Base-by-base conservation (phyloP, 805 yeast genomes). In the Lachancea fermentati region DNA sequence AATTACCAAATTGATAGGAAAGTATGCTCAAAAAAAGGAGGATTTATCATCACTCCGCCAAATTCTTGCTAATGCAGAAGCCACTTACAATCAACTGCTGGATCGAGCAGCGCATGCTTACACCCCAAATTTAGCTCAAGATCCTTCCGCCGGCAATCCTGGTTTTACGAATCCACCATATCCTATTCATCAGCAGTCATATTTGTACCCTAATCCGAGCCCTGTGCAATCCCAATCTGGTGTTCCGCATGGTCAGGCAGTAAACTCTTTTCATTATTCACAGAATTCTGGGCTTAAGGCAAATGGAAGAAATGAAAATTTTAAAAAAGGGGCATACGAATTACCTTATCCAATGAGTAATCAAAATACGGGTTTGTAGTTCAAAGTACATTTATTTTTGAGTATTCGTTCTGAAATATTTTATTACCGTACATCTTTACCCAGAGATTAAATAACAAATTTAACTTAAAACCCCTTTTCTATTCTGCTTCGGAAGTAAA, bases 1-100 rank as follows among this genome's bases (percentile, higher is more conserved):
- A 45, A 68, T 93, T 45, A 85, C 85, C 12, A 76, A 76, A 52
- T 65, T 80, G 51, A 77, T 93, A 46, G 96, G 86, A 42, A 78
- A 85, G 59, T 84, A 86, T 60, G 73, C 86, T 28, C 73, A 76
- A 33, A 76, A 86, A 53, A 78, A 83, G 56, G 85, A 88, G 50
- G 97, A 91, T 47, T 66, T 91, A 44, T 67, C 79, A 45, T 76
- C 76, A 15, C 68, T 91, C 51, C 82, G 86, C 53, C 74, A 75
- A 45, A 83, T 85, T 47, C 71, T 91, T 41, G 76, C 76, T 42
- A 69, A 70, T 35, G 93, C 95, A 13, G 76, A 84, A 38, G 69
- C 73, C 31, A 63, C 73, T 7, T 93, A 87, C 60, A 85, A 85
- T 53, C 73, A 75, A 34, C 62, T 87, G 37, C 70, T 84, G 65